Conservation (phyloP, 23 red algal species). For the Gracilaria caudata region DNA sequence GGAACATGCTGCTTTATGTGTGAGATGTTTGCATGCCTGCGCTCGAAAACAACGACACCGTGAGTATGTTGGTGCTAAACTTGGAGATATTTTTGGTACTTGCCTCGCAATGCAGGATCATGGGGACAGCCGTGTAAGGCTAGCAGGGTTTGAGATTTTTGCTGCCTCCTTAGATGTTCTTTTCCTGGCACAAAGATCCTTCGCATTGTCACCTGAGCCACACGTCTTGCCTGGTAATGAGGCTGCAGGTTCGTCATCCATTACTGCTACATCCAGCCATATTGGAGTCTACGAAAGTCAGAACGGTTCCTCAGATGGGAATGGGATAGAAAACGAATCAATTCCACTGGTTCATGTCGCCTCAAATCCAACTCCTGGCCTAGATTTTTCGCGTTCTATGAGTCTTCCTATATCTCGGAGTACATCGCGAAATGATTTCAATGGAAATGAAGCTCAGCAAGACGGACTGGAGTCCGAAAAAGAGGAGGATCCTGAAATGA, state of each 20-base stretch:
- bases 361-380: conserved; percentile 5
- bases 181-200: conserved; percentile 62
- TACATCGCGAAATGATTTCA: conserved; percentile 28
- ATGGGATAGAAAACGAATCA: conserved; percentile 17
- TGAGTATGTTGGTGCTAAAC: conserved; percentile 52
- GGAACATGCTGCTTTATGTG: conserved; percentile 69
- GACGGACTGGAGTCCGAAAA: background rate
- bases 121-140: conserved; percentile 75
- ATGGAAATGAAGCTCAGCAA: background rate
- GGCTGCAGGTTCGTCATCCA: background rate
- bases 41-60: conserved; percentile 52
- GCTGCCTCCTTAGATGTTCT: conserved; percentile 76
- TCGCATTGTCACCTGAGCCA: conserved; percentile 31
- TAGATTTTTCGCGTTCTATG: conserved; percentile 25
- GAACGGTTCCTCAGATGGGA: conserved; percentile 35
- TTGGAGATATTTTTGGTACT: conserved; percentile 82
- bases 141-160: conserved; percentile 87
- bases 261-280: conserved; percentile 17
- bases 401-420: conserved; percentile 23
- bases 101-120: conserved; percentile 82
- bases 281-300: conserved; percentile 15
- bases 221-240: conserved; percentile 28
- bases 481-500: conserved; percentile 27
- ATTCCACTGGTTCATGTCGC: conserved; percentile 8
- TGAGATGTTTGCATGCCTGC: conserved; percentile 64